Evolutionary conservation across 2,329 filamentous ascomycete species (phyloP), one percentile per base, ranked within the genome.

Genomic region (Hirsutella minnesotensis): DNA sequence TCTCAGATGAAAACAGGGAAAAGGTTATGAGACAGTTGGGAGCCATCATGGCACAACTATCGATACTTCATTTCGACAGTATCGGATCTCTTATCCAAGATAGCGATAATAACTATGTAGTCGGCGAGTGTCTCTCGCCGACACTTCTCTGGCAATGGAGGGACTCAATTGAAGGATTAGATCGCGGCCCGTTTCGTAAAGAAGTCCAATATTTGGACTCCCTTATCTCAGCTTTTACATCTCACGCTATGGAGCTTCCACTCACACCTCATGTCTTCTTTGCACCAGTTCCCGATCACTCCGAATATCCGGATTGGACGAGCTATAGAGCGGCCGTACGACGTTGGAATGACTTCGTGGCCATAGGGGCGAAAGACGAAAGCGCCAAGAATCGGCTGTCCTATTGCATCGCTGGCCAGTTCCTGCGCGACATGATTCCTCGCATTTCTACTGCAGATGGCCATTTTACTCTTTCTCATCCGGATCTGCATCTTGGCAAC

Each of bases 21-120:
- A 60, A 56, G 41, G 42, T 60, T 27, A 45, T 59, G 38, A 39
- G 38, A 4, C 53, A 58, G 43, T 42, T 60, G 21, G 56, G 56
- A 44, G n/a, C 36, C 20, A 38, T 49, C 53, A 49, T 45, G 38
- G 50, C 39, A 38, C 50, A 58, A 33, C 46, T 29, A 29, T 29
- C 13, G 8, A 7, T 8, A 29, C 13, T 29, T 8, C 27, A 13
- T 7, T 29, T 29, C 13, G 27, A 7, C 13, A 29, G 8, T 8
- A 29, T 29, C 13, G 27, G 27, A 29, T 29, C 27, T 13, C 27
- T 29, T 13, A 8, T 29, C 27, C 8, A 29, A 29, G 8, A 29
- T 7, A 13, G 13, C 13, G 27, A 13, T 13, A 13, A 29, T 8
- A 13, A 29, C 13, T 29, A 29, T 13, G 13, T 8, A 7, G 13